Conservation (phyloP, 2,329 filamentous ascomycete genomes). For the Arthroderma uncinatum region DNA sequence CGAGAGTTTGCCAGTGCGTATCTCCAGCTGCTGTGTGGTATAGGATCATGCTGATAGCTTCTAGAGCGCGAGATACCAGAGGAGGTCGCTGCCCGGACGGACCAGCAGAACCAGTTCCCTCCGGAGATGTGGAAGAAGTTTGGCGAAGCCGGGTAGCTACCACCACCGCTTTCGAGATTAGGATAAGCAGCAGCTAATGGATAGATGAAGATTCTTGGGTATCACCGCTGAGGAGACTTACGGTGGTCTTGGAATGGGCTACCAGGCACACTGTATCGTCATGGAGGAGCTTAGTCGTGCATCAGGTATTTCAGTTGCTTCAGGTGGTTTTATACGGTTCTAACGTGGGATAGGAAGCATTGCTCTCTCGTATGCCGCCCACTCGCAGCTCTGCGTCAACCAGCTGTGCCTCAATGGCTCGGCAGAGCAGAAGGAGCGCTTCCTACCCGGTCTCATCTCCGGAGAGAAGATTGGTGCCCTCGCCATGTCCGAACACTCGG, state of each 20-base stretch:
- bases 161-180: neutral
- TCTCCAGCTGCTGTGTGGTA: neutral
- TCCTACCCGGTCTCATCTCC: slow-evolving; percentile 68
- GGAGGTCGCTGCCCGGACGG: slow-evolving; percentile 70
- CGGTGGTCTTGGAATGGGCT: slow-evolving; percentile 81
- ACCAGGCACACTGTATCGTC: slow-evolving; percentile 90
- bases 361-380: slow-evolving; percentile 84
- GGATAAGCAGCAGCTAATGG: neutral
- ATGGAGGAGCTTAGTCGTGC: slow-evolving; percentile 91
- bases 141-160: slow-evolving; percentile 59
- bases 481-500: slow-evolving; percentile 88
- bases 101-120: slow-evolving; percentile 79
- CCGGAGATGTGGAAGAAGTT: slow-evolving; percentile 87
- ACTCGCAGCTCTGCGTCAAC: slow-evolving; percentile 93
- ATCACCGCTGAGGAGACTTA: slow-evolving; percentile 89
- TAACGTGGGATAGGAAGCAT: slow-evolving; percentile 39
- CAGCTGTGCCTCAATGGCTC: slow-evolving; percentile 86
- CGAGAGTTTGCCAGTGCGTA: slow-evolving; percentile 64
- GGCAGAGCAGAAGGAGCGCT: slow-evolving; percentile 64
- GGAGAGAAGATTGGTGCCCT: slow-evolving; percentile 75
- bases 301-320: slow-evolving; percentile 42
- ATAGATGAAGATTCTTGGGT: slow-evolving; percentile 55
- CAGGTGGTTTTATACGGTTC: neutral
- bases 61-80: slow-evolving; percentile 70
- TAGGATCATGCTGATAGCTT: neutral